Base-by-base conservation (phyloP, 345 rosid genomes). In the Zanthoxylum bungeanum region DNA sequence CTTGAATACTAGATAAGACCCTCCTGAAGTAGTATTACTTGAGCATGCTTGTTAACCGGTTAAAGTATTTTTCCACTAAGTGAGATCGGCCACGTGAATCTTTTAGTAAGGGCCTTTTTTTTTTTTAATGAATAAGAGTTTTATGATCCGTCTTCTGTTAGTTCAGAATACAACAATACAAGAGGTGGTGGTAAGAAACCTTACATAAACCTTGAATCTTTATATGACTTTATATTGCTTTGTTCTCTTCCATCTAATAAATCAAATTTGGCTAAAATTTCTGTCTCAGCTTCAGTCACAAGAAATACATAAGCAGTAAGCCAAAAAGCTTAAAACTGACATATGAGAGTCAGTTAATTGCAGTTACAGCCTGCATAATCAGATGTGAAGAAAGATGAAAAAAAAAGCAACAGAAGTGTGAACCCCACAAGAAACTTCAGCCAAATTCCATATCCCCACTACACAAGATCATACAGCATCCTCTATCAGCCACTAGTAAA, bases 381-480 rank as follows among this genome's bases (percentile, higher is more conserved):
- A n/a, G 19, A 44, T 9, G 47, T 0, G 9, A 19, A 19, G 25
- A 21, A 36, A 61, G 70, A 74, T 52, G 40, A 40, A 21, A 65
- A 21, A 65, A 69, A 67, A 70, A 59, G 60, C 40, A 25, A 39
- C 40, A 52, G 22, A 56, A 21, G 49, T 44, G 72, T 68, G 71
- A 78, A 57, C 59, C 73, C 66, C 25, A 17, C 64, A 12, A 47
- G 70, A 50, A 63, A 71, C 73, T 24, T 2, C 39, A 10, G 6
- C 34, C 4, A 34, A 9, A 42, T 64, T 64, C 68, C n/a, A 25
- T 57, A 77, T 1, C 72, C 83, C 78, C 60, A 60, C 74, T 37
- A 71, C 90, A 85, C 90, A 81, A 79, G 87, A 72, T 89, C 62
- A 80, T 58, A 68, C 52, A 47, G 69, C 52, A n/a, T 76, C 85